Base-by-base conservation (phyloP, 139 green algal genomes). In the Chlamydomonas sp. region DNA sequence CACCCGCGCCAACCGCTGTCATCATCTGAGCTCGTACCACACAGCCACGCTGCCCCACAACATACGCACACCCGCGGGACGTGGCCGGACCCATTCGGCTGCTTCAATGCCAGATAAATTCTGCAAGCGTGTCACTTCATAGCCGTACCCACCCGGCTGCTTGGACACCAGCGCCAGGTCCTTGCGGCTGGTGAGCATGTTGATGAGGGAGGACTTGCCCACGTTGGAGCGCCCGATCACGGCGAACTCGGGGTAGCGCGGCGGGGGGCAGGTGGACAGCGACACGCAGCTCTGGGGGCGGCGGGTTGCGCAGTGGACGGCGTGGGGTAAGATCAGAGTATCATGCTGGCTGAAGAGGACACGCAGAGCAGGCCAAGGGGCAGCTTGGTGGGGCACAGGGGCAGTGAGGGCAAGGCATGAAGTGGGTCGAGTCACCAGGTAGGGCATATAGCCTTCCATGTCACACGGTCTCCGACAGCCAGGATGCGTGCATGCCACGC, bases 181-280 rank as follows among this genome's bases (percentile, higher is more conserved):
- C 61, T 92, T 95, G 18, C 92, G 89, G 9, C 90, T 89, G 5
- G 97, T 98, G 60, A 99, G 84, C 91, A 98, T 91, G 93, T 99
- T 99, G 89, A 99, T 99, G 6, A 99, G 93, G 1, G 95, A 98
- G 4, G 95, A 98, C 90, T 99, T 99, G 80, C 97, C 97, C n/a
- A 99, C 97, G 92, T 99, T 99, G 62, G 94, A 98, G 7, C 97
- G 94, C 0, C 97, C 97, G 72, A 99, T 98, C 7, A 99, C 93
- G n/a, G 97, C 97, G 94, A 99, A 98, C 90, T 99, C 97, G 20
- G 97, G 96, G 60, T 90, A 88, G 1, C 79, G 91, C 7, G 93
- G 74, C 14, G 85, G 80, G 3, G 97, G 97, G 90, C 97, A 99
- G 63, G 96, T 81, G 1, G 68, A 66, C 9, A 97, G 80, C 84